Percentiles rank a stretch among this genome's conserved stretches.
Evolutionary conservation across 139 green algal species (phyloP).

Genomic region (Tetratostichococcus sp.): DNA sequence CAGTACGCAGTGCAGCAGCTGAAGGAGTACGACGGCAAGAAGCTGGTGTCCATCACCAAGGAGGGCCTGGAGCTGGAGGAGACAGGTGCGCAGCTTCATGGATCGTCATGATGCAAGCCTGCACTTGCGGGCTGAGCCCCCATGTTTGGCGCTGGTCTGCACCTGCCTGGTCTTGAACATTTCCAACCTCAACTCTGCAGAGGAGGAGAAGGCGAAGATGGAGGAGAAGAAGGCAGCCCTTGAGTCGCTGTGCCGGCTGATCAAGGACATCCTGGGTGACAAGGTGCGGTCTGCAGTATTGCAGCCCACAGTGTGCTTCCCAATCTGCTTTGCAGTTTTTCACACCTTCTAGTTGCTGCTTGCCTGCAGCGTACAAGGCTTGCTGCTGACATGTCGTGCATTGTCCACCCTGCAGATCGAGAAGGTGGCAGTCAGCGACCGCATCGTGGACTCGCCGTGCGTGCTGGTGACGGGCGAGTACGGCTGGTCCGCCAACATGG

Average conservation of each 20-base stretch:
- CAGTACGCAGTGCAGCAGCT: conserved; percentile 99
- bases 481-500: conserved; percentile 99
- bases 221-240: conserved; percentile 96
- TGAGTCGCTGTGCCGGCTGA: conserved; percentile 88
- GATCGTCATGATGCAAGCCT: conserved; percentile 26
- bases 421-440: conserved; percentile 91
- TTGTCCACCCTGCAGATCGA: conserved; percentile 48
- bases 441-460: conserved; percentile 98
- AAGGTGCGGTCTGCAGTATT: conserved; percentile 55
- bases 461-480: conserved; percentile 99
- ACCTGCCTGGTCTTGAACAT: no score
- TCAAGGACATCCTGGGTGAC: conserved; percentile 99
- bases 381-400: no score
- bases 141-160: no score
- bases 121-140: no score
- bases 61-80: conserved; percentile 87
- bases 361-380: no score
- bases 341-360: no score
- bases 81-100: conserved; percentile 20
- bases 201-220: conserved; percentile 68
- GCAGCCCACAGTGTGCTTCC: no score
- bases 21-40: conserved; percentile 99
- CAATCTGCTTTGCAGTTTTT: no score
- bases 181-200: not conserved
- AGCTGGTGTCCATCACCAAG: conserved; percentile 97